Evolutionary conservation across 2,329 filamentous ascomycete genomes (phyloP).

Genomic region (Sphaerostilbella broomeana): DNA sequence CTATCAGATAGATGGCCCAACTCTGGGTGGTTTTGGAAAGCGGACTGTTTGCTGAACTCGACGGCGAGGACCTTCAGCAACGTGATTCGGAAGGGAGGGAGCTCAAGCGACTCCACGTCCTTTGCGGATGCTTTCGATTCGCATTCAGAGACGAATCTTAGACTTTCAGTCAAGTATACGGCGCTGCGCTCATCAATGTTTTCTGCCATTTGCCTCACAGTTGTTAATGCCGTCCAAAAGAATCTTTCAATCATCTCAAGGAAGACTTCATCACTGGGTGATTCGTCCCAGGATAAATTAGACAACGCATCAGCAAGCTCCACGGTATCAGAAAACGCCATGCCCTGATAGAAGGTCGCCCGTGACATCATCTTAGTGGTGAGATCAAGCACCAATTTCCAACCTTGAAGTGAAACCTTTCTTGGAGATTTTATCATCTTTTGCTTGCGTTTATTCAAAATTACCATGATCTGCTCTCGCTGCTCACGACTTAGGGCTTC

Average conservation of each 20-base stretch:
- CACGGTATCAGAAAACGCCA: slow-evolving; percentile 34
- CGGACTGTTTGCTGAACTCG: slow-evolving; percentile 24
- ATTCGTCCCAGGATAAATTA: slow-evolving; percentile 19
- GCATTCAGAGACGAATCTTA: slow-evolving; percentile 21
- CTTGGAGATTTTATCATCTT: slow-evolving; percentile 22
- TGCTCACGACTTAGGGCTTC: slow-evolving; percentile 37
- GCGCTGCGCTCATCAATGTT: slow-evolving; percentile 37
- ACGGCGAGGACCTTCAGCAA: slow-evolving; percentile 30
- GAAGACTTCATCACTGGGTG: slow-evolving; percentile 20
- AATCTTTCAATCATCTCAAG: slow-evolving; percentile 30
- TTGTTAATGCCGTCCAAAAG: slow-evolving; percentile 25
- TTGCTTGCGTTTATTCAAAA: slow-evolving; percentile 24
- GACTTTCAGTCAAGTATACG: slow-evolving; percentile 31
- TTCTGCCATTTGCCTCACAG: slow-evolving; percentile 38
- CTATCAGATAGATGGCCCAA: slow-evolving; percentile 19
- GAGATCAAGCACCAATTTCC: slow-evolving; percentile 37
- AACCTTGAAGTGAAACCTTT: slow-evolving; percentile 23
- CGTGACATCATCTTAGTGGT: slow-evolving; percentile 43
- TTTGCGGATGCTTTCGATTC: slow-evolving; percentile 11
- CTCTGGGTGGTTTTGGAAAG: slow-evolving; percentile 19
- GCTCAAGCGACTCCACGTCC: neutral
- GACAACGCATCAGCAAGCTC: slow-evolving; percentile 29
- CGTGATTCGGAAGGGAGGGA: slow-evolving; percentile 28
- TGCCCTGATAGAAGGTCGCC: slow-evolving; percentile 45
- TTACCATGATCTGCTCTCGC: slow-evolving; percentile 37